phyloP scores from a whole-genome alignment of 257 asterid genomes.

The Schizonepeta tenuifolia region DNA sequence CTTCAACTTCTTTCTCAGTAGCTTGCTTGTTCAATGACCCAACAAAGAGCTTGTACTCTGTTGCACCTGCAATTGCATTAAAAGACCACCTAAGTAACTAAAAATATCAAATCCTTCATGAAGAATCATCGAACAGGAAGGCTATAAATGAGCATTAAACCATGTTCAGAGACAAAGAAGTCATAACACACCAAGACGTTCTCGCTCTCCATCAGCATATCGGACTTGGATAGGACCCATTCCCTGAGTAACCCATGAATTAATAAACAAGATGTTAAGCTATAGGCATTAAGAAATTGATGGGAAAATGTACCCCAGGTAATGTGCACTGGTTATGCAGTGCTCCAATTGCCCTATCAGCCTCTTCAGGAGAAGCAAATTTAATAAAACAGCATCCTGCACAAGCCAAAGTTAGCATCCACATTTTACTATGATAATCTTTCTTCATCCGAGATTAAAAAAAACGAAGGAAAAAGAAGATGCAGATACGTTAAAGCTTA shows the following conservation, averaged over 20 bases:
- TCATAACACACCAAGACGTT: constrained; percentile 78
- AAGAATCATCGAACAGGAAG: constrained; percentile 1
- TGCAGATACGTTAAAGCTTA: constrained; percentile 15
- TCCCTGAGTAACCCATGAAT: constrained; percentile 59
- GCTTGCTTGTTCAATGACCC: constrained; percentile 91
- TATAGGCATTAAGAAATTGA: constrained; percentile 23
- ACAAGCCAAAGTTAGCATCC: constrained; percentile 50
- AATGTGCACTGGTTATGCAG: constrained; percentile 82
- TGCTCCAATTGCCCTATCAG: constrained; percentile 90
- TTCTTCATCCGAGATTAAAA: constrained; percentile 29
- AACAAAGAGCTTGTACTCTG: constrained; percentile 88
- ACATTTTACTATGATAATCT: constrained; percentile 43
- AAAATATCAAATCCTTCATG: constrained; percentile 1
- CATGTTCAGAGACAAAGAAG: constrained; percentile 7
- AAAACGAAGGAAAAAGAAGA: constrained; percentile 14
- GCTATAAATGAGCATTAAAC: constrained; percentile 25
- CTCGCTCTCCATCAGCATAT: constrained; percentile 99
- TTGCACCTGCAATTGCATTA: constrained; percentile 63
- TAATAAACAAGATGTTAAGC: constrained; percentile 25
- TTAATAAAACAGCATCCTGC: constrained; percentile 99
- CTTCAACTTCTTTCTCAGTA: constrained; percentile 90
- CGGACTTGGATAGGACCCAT: constrained; percentile 94
- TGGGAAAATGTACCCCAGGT: constrained; percentile 77
- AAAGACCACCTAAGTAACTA: constrained; percentile 15
- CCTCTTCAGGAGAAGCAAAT: constrained; percentile 86